Evolutionary conservation across 768 basidiomycete genomes (phyloP).

Genomic region (Austroboletus festivus): DNA sequence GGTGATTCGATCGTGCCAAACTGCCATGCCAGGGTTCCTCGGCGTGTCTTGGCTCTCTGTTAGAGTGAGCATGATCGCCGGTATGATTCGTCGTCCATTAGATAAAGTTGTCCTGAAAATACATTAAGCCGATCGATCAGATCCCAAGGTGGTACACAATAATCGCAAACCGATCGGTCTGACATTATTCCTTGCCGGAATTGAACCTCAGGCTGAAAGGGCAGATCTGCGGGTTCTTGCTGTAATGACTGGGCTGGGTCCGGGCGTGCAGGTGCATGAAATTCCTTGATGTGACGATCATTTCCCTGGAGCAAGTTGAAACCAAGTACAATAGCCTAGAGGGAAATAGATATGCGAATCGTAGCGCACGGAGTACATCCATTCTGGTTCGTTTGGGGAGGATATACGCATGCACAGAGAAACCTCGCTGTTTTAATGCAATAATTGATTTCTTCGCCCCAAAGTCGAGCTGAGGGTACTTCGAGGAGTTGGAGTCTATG

Average conservation of each 20-base stretch:
- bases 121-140: neutral
- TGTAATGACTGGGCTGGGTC: too few relatives aligned
- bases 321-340: too few relatives aligned
- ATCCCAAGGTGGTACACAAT: neutral
- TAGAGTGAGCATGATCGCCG: neutral
- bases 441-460: neutral
- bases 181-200: too few relatives aligned
- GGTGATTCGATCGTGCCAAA: neutral
- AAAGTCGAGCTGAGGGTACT: neutral
- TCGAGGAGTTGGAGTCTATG: neutral
- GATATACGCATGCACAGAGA: neutral
- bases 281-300: too few relatives aligned
- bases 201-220: too few relatives aligned
- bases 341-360: neutral
- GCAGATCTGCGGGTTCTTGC: too few relatives aligned
- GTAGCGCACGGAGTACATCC: neutral
- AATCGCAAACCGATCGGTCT: neutral
- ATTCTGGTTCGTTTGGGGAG: neutral
- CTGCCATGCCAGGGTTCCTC: neutral
- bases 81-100: neutral
- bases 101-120: neutral
- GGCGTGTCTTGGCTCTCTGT: neutral
- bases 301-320: too few relatives aligned
- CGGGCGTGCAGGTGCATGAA: too few relatives aligned
- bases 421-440: neutral